Percentiles rank a stretch among this genome's conserved stretches.
Conservation (phyloP, 768 basidiomycete species). For the Lactifluus hygrophoroides region DNA sequence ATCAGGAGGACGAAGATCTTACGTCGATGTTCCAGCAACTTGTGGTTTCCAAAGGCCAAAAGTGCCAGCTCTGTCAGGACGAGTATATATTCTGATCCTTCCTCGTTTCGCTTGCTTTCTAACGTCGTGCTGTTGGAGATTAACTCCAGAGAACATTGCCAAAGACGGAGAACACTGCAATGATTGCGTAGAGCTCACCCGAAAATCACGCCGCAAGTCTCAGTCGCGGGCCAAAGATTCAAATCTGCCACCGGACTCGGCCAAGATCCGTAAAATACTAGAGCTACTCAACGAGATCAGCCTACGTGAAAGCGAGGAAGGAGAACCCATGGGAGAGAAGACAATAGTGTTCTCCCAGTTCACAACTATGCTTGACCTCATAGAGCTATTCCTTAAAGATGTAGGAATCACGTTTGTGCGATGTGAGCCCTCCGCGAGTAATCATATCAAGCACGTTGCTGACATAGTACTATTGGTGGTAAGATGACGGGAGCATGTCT, state of each 20-base stretch:
- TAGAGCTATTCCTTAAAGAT: constrained; percentile 74
- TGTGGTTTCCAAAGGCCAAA: constrained; percentile 47
- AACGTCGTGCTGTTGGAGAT: constrained; percentile 28
- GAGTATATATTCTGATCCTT: constrained; percentile 39
- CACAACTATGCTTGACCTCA: constrained; percentile 77
- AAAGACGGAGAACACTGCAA: constrained; percentile 44
- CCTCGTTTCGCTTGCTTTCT: background rate
- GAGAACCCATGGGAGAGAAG: constrained; percentile 49
- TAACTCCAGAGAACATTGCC: constrained; percentile 30
- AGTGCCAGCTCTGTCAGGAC: constrained; percentile 71
- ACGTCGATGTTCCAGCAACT: constrained; percentile 64
- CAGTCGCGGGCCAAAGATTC: constrained; percentile 21
- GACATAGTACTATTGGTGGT: background rate
- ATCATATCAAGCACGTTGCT: constrained; percentile 6
- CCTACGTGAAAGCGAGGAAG: constrained; percentile 38
- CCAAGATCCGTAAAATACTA: constrained; percentile 82
- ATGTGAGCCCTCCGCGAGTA: constrained; percentile 48
- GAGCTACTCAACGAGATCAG: constrained; percentile 62
- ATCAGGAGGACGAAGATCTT: constrained; percentile 59
- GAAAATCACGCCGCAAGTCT: constrained; percentile 38
- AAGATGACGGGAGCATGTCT: constrained; percentile 87
- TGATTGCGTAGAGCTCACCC: constrained; percentile 49
- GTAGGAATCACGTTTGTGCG: constrained; percentile 66
- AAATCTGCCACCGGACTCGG: constrained; percentile 57
- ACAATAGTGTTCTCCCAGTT: constrained; percentile 96